Base-by-base conservation (phyloP, 2,329 filamentous ascomycete species). In the Cladosporium phlei region DNA sequence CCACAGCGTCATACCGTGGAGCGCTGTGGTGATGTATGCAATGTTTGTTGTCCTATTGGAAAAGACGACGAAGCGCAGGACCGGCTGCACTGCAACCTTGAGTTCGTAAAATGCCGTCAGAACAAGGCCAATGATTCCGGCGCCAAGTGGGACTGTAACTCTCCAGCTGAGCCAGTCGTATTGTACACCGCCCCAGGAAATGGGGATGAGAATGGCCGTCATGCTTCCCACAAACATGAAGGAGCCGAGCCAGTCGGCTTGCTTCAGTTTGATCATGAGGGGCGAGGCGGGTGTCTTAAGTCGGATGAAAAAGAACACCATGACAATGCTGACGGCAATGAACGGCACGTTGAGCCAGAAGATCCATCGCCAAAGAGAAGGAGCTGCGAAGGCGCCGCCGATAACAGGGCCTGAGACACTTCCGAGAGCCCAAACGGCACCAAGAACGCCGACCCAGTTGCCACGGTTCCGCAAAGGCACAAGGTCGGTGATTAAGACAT, bases 401-500 rank as follows among this genome's bases (percentile, higher is more conserved):
- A 68, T 55, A 10, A 67, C 50, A 3, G 66, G 63, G 9, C 60
- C 63, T 11, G 62, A 52, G 17, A 65, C 58, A 38, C 57, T 57
- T 4, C 66, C 65, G 14, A 68, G 47, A 2, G 61, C 61, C 51
- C 62, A 66, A n/a, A 54, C 40, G 3, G 55, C 42, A 30, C 58
- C 58, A 19, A 55, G 40, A 10, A 59, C 47, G 19, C 54, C 54
- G 25, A 55, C 43, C 42, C 53, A 61, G 22, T 56, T 56, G 3
- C 50, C 22, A 14, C 58, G 47, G 2, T 48, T 43, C 10, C 58
- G 52, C 7, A 60, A 48, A 8, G 57, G 58, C 4, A 71, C 62
- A 1, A 71, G 59, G 30, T 74, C 70, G 0, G 66, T 61, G 46
- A 73, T 59, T 19, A 74, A 59, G 32, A 74, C 56, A 19, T 69